Evolutionary conservation across 768 basidiomycete genomes (phyloP), one percentile per base, ranked within the genome.

Genomic region (Boletus speciosus): DNA sequence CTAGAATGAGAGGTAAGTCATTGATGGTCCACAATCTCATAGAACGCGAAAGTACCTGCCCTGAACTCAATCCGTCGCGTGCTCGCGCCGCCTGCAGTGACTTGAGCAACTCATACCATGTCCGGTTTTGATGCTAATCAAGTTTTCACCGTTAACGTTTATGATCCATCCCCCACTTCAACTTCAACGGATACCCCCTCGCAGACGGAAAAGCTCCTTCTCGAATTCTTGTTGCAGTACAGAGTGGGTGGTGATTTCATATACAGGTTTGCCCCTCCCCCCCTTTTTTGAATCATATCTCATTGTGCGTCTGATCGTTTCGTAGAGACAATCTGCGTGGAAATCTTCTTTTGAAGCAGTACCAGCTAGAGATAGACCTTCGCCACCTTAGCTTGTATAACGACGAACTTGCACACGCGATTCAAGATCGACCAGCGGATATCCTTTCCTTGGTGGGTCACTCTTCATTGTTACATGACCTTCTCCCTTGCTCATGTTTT

Each of bases 201-300:
- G 4, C 88, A 92, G 65, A 84, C 84, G 0, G 92, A 93, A 66
- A 85, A 84, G 65, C 75, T 86, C 27, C 77, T 96, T 23, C 79
- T 86, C 48, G 90, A 97, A 34, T 98, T 98, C 72, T 77, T 98
- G 41, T 78, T 91, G 50, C 84, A 86, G 49, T 98, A 90, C 73
- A 84, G 95, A 57, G 82, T 95, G 44, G 91, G 90, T 11, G 89
- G 88, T 58, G 89, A 92, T 64, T 98, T 94, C 75, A 83, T 91
- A 49, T 98, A 98, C 73, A 81, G 95, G 93, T 87, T 52, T 54
- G 80, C 63, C 45, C 45, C 16, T 14, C 38, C 8, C 40, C 38
- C 15, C 5, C n/a, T 25, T 38, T 19, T 46, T 49, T 42, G 25
- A 25, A 35, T 15, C 2, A 9, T 37, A 36, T 37, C 7, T 49